Evolutionary conservation across 2,329 filamentous ascomycete species (phyloP).

Genomic region (Chaetomiaceae sp.): DNA sequence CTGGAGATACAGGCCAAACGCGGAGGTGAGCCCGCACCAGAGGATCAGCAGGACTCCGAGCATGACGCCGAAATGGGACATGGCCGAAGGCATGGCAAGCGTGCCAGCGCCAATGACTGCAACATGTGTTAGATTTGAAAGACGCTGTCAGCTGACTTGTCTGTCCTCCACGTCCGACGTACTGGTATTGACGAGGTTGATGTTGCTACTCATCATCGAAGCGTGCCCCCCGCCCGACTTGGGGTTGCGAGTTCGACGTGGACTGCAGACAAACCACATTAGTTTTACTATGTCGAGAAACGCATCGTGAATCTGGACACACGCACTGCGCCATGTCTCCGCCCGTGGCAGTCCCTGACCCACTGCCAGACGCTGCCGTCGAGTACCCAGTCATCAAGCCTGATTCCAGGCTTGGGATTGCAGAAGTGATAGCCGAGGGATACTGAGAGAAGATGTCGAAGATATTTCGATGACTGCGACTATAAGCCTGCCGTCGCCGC

Average conservation of each 20-base stretch:
- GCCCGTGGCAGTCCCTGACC: constrained; percentile 35
- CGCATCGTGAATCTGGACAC: neutral
- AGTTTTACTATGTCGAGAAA: neutral
- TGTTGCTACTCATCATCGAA: constrained; percentile 82
- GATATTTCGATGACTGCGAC: neutral
- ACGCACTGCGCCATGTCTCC: constrained; percentile 48
- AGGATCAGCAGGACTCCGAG: constrained; percentile 79
- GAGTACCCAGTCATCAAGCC: constrained; percentile 53
- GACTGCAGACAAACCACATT: constrained; percentile 34
- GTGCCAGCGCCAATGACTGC: constrained; percentile 89
- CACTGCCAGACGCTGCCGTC: constrained; percentile 47
- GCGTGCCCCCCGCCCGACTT: constrained; percentile 79
- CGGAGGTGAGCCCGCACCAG: constrained; percentile 85
- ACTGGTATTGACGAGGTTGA: constrained; percentile 97
- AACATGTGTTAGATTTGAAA: constrained; percentile 26
- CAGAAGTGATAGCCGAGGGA: neutral
- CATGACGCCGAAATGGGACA: constrained; percentile 92
- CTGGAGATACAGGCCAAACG: constrained; percentile 93
- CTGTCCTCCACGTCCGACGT: too few species aligned
- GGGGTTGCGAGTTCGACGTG: constrained; percentile 56
- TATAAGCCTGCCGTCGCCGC: constrained; percentile 5
- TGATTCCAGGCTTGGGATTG: neutral
- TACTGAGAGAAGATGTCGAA: neutral
- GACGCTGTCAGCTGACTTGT: too few species aligned
- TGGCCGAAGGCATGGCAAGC: constrained; percentile 88